Evolutionary conservation across 2,329 filamentous ascomycete species (phyloP).

Genomic region (Thyridium curvatum): DNA sequence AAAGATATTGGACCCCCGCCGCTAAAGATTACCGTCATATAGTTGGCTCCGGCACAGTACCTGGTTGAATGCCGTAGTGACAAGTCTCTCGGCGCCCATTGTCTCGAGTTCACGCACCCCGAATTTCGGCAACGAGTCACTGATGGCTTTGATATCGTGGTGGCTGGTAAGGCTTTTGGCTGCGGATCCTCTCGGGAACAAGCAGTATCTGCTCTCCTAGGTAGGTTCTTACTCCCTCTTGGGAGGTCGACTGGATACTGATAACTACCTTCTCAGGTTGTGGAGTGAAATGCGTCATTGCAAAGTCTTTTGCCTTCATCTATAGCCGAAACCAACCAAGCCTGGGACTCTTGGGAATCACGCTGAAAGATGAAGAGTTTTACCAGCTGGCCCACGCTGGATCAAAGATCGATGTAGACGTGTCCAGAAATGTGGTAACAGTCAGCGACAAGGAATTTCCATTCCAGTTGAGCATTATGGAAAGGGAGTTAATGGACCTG

Average conservation of each 20-base stretch:
- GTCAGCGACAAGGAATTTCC: conserved; percentile 17
- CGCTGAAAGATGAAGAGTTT: conserved; percentile 28
- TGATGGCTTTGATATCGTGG: conserved; percentile 30
- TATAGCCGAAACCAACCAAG: conserved; percentile 37
- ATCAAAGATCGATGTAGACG: conserved; percentile 26
- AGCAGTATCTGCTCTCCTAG: conserved; percentile 31
- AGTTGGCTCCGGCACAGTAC: conserved; percentile 32
- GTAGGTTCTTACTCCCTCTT: conserved; percentile 5
- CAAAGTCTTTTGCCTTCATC: conserved; percentile 37
- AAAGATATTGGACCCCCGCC: neutral
- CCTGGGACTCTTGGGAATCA: conserved; percentile 35
- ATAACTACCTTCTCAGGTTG: conserved; percentile 12
- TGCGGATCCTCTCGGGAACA: conserved; percentile 37
- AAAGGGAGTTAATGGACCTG: conserved; percentile 25
- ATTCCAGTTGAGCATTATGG: conserved; percentile 30
- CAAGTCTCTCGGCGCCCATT: conserved; percentile 28
- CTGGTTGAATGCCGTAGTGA: conserved; percentile 21
- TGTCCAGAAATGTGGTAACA: conserved; percentile 13
- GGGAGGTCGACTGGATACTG: neutral
- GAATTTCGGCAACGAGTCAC: conserved; percentile 28
- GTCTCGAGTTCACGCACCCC: conserved; percentile 31
- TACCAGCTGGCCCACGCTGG: conserved; percentile 27
- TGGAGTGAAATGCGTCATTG: conserved; percentile 35
- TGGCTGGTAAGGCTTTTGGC: conserved; percentile 38
- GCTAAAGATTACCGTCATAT: neutral